Base-by-base conservation (phyloP, 495 filamentous ascomycete genomes). In the Xylaria sp. region DNA sequence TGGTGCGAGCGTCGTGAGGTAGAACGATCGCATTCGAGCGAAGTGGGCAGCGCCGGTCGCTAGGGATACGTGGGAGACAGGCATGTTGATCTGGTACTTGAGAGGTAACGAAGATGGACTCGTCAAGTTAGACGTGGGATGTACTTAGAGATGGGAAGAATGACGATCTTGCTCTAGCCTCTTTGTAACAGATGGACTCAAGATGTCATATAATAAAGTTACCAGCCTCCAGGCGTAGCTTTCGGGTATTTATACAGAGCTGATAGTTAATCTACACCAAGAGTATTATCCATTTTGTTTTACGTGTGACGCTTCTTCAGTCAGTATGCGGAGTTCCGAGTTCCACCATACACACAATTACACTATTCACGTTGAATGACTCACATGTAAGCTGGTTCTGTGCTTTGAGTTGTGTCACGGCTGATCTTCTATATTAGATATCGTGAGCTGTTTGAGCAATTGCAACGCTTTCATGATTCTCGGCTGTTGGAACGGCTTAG, bases 21-120 rank as follows among this genome's bases (percentile, higher is more conserved):
- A 85, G 76, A 83, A 86, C 31, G 78, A 75, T 29, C 80, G 75
- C 46, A 83, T 76, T n/a, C 21, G 33, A 4, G 77, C 76, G 68
- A 78, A 81, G 24, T 78, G 62, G 35, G 73, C 52, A 21, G 70
- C 62, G 33, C 72, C 66, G 31, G 75, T 76, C 58, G 77, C 74
- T 35, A 80, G 74, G 55, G 75, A 79, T 62, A 81, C 53, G 61
- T 79, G 78, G 53, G 62, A 61, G 44, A 81, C 29, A 24, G 78
- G 68, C 80, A 81, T 80, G 46, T n/a, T n/a, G n/a, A n/a, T 31
- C 26, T n/a, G 33, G 3, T 7, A 15, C 24, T n/a, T 26, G 11
- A 21, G 14, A 41, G 17, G 43, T 2, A 43, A 40, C 17, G 21
- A 9, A 52, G 37, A 41, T 37, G 17, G 17, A 14, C 37, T 61